Evolutionary conservation across 495 filamentous ascomycete species (phyloP).

Genomic region (Penicillium simplicissimum): DNA sequence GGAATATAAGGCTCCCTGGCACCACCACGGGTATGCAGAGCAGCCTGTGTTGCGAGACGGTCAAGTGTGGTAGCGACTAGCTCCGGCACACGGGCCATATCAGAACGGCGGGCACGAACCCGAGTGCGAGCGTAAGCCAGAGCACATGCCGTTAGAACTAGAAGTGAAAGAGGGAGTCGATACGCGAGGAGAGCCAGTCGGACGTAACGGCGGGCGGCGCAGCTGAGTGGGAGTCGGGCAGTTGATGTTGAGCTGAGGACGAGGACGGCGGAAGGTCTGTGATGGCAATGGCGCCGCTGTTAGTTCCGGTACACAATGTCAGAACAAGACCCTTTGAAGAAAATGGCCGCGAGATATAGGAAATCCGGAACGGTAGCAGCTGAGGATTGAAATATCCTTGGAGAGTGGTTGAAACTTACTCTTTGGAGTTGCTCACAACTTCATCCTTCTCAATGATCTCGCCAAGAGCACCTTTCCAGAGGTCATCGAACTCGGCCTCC

Average conservation of each 20-base stretch:
- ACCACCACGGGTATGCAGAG: conserved; percentile 66
- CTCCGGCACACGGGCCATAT: conserved; percentile 69
- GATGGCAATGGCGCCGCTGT: conserved; percentile 69
- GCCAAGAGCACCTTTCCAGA: conserved; percentile 84
- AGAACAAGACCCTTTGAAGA: conserved; percentile 45
- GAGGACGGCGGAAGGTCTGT: conserved; percentile 63
- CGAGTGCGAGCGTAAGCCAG: conserved; percentile 58
- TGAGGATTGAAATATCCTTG: conserved; percentile 34
- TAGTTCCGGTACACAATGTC: conserved; percentile 60
- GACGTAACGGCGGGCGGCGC: conserved; percentile 85
- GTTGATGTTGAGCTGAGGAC: conserved; percentile 73
- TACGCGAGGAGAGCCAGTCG: conserved; percentile 89
- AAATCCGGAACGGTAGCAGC: conserved; percentile 21
- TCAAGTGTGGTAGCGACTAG: conserved; percentile 82
- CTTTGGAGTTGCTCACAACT: conserved; percentile 64
- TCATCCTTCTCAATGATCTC: conserved; percentile 84
- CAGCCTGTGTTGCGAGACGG: conserved; percentile 77
- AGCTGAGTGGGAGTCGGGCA: conserved; percentile 83
- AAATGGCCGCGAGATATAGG: conserved; percentile 21
- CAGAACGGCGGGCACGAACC: conserved; percentile 57
- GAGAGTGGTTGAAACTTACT: conserved; percentile 64
- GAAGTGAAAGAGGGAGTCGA: conserved; percentile 85
- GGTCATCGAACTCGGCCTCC: conserved; percentile 86
- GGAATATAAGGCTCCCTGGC: conserved; percentile 74
- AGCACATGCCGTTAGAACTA: conserved; percentile 54